Evolutionary conservation across 345 rosid genomes (phyloP).

Genomic region (Theobroma cacao): DNA sequence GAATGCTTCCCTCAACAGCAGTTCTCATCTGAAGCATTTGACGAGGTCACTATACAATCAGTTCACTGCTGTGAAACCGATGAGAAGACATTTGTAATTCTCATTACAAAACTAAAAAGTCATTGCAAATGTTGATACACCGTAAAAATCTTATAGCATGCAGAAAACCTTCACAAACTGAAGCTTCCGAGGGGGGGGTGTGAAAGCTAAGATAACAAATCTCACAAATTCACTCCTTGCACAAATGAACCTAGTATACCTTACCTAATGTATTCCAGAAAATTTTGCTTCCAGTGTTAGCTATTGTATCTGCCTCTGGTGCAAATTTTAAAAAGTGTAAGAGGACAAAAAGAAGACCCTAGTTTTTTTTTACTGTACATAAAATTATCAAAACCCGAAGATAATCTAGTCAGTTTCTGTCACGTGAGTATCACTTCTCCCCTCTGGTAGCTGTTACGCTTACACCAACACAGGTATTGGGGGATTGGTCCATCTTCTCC

Average conservation of each 20-base stretch:
- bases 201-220: neutral
- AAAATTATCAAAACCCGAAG: constrained; percentile 8
- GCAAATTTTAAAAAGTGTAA: neutral
- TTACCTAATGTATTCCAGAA: neutral
- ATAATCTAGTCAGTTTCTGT: constrained; percentile 23
- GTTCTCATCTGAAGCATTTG: neutral
- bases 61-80: neutral
- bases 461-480: constrained; percentile 77
- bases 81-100: neutral
- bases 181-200: neutral
- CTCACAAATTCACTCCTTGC: neutral
- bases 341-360: neutral
- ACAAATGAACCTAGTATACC: neutral
- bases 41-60: neutral
- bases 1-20: neutral
- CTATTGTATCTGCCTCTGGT: neutral
- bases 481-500: constrained; percentile 72
- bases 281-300: neutral
- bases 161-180: neutral
- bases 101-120: neutral
- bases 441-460: constrained; percentile 41
- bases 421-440: constrained; percentile 2
- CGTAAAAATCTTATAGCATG: neutral
- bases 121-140: neutral
- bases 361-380: constrained; percentile 27